Conservation (phyloP, 345 rosid genomes). For the Toxicodendron radicans region DNA sequence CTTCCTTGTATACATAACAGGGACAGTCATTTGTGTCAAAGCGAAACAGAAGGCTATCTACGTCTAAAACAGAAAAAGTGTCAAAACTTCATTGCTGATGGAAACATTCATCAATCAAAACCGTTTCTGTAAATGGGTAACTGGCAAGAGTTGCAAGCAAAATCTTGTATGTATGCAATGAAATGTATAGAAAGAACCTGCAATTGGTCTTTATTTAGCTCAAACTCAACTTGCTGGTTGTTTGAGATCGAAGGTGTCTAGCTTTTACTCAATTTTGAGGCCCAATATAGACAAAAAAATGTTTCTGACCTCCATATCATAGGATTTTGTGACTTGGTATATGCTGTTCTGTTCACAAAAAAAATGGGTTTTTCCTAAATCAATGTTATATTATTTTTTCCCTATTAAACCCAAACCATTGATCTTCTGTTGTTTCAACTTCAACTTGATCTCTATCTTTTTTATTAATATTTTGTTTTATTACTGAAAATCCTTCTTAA, state of each 20-base stretch:
- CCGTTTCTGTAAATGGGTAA: not conserved
- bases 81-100: not conserved
- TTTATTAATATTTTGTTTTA: too few relatives aligned
- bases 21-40: not conserved
- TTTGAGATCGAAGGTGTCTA: not conserved
- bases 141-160: not conserved
- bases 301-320: too few relatives aligned
- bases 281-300: not conserved
- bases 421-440: too few relatives aligned
- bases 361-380: too few relatives aligned
- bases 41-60: not conserved
- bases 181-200: not conserved
- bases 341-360: too few relatives aligned
- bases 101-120: not conserved
- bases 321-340: too few relatives aligned
- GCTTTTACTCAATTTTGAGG: not conserved
- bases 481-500: too few relatives aligned
- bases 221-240: not conserved
- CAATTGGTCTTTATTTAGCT: not conserved
- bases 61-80: not conserved
- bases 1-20: not conserved
- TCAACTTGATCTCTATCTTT: too few relatives aligned
- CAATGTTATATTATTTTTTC: too few relatives aligned
- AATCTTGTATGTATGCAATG: not conserved
- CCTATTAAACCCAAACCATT: too few relatives aligned